Evolutionary conservation across 78 protist species (phyloP).

Genomic region (Dictyostelium intermedium): DNA sequence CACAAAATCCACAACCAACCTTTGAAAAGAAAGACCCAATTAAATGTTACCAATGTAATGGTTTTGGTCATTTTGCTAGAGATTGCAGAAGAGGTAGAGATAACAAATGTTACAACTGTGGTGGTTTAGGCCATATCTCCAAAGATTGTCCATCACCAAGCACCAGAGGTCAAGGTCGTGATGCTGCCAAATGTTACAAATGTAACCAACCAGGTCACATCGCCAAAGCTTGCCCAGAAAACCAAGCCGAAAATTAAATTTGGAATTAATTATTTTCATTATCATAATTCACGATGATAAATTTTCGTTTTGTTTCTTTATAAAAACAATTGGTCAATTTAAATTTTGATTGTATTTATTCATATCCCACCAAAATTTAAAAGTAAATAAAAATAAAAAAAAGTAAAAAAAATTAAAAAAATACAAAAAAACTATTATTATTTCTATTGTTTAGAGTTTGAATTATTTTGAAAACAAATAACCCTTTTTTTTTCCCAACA

Average conservation of each 20-base stretch:
- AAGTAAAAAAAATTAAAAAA: neutral
- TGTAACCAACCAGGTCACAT: slow-evolving; percentile 54
- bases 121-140: slow-evolving; percentile 54
- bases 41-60: slow-evolving; percentile 56
- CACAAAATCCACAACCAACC: slow-evolving; percentile 18
- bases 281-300: neutral
- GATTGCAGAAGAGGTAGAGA: slow-evolving; percentile 19
- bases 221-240: slow-evolving; percentile 50
- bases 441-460: neutral
- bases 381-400: neutral
- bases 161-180: neutral
- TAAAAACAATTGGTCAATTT: neutral
- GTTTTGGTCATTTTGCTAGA: slow-evolving; percentile 62
- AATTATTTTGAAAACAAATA: too few relatives aligned
- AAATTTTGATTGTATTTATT: neutral
- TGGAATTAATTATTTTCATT: neutral
- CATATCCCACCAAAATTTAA: neutral
- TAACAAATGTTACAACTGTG: slow-evolving; percentile 63
- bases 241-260: neutral
- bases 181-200: slow-evolving; percentile 17
- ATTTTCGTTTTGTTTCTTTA: neutral
- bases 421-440: too few relatives aligned
- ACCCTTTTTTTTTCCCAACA: too few relatives aligned
- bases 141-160: slow-evolving; percentile 19
- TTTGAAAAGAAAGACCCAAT: neutral